These are phyloP conservation scores for Sambucus nigra DNA, from an alignment of 129 eudicot species.

Conservation along the genomic window DNA sequence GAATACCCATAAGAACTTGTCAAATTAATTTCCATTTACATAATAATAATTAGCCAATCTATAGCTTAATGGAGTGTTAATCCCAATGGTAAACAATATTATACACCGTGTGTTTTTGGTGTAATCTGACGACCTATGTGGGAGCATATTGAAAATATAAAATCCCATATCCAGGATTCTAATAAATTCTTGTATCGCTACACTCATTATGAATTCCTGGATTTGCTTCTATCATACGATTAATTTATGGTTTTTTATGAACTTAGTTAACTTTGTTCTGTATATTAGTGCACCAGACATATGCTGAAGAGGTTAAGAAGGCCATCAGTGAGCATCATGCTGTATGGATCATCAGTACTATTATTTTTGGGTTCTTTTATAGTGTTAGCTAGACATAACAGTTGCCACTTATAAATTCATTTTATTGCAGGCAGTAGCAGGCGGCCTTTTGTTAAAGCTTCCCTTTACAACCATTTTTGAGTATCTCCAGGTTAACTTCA, in stretches of 20 bases:
- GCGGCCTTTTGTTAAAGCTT: slow-evolving; percentile 65
- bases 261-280: slow-evolving; percentile 5
- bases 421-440: slow-evolving; percentile 57
- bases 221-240: background rate
- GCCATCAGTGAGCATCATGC: slow-evolving; percentile 49
- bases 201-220: background rate
- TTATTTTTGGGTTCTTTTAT: background rate
- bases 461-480: slow-evolving; percentile 90
- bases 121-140: too few species aligned
- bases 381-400: background rate
- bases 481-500: slow-evolving; percentile 77
- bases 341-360: slow-evolving; percentile 29
- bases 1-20: too few species aligned
- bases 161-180: too few species aligned
- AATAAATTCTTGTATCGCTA: background rate
- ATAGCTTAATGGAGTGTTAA: too few species aligned
- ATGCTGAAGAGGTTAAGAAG: slow-evolving; percentile 45
- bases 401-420: background rate
- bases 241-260: background rate
- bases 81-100: too few species aligned
- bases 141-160: too few species aligned
- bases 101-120: too few species aligned
- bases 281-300: slow-evolving; percentile 46
- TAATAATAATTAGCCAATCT: too few species aligned
- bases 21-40: too few species aligned